A percentile compares a stretch with the other conserved stretches of the same genome.
phyloP scores from a whole-genome alignment of 345 rosid genomes.

The Salix udensis region DNA sequence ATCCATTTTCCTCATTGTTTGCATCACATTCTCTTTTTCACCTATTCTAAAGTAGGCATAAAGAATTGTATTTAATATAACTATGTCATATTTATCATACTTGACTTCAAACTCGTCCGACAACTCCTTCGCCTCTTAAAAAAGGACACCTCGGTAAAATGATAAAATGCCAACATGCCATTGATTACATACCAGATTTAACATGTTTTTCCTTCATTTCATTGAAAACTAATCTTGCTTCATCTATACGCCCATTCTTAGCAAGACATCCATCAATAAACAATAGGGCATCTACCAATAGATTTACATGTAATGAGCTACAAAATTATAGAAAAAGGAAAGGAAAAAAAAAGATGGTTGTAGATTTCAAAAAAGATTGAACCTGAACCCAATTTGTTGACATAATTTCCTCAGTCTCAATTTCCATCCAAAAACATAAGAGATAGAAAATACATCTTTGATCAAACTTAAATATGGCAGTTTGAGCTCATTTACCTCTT shows the following conservation, averaged over 20 bases:
- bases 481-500: conserved; percentile 52
- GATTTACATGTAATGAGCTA: neutral
- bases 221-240: conserved; percentile 61
- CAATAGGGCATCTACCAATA: conserved; percentile 78
- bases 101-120: conserved; percentile 67
- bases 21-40: conserved; percentile 82
- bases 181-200: conserved; percentile 58
- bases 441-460: conserved; percentile 1
- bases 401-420: neutral
- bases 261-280: conserved; percentile 82
- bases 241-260: conserved; percentile 65
- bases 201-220: conserved; percentile 51
- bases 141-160: conserved; percentile 61
- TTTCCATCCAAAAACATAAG: neutral
- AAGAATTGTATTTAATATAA: conserved; percentile 77
- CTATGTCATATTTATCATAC: conserved; percentile 71
- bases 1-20: conserved; percentile 81
- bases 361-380: neutral
- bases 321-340: neutral
- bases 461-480: neutral
- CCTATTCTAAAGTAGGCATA: conserved; percentile 88
- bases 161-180: conserved; percentile 30
- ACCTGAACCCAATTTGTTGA: neutral
- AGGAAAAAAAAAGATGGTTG: neutral
- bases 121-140: conserved; percentile 77